Evolutionary conservation across 306 rosid genomes (phyloP).

Genomic region (Medicago arabica): DNA sequence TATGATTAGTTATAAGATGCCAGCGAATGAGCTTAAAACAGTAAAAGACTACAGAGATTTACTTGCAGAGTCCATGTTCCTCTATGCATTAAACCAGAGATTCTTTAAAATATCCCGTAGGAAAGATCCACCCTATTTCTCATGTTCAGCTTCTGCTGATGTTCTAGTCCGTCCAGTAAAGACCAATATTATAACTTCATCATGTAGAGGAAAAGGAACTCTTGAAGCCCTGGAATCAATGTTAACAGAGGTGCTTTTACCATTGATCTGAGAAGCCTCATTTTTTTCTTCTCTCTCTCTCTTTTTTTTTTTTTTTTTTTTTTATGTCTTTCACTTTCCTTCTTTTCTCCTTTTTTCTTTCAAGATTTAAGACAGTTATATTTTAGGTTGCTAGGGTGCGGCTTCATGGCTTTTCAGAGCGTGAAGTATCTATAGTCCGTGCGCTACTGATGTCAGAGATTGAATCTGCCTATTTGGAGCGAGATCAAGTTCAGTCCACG

Average conservation of each 20-base stretch:
- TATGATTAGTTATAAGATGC: constrained; percentile 92
- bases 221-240: constrained; percentile 82
- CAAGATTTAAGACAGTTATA: constrained; percentile 40
- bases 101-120: constrained; percentile 91
- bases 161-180: constrained; percentile 82
- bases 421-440: constrained; percentile 81
- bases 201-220: constrained; percentile 88
- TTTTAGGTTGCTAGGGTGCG: constrained; percentile 90
- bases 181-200: constrained; percentile 85
- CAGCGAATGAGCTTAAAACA: constrained; percentile 73
- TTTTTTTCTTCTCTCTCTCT: too few relatives aligned
- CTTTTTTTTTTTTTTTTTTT: not conserved
- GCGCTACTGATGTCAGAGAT: constrained; percentile 87
- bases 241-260: constrained; percentile 78
- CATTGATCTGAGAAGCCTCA: constrained; percentile 31
- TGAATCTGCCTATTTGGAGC: constrained; percentile 97
- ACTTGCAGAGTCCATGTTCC: constrained; percentile 96
- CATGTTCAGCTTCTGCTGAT: constrained; percentile 92
- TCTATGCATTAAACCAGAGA: constrained; percentile 84
- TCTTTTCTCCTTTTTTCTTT: constrained; percentile 26
- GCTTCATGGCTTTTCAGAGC: constrained; percentile 91
- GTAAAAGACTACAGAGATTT: constrained; percentile 85
- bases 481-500: constrained; percentile 96
- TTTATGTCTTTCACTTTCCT: constrained; percentile 16
- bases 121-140: constrained; percentile 93